Conservation (phyloP, 768 basidiomycete genomes). For the Piloderma croceum region DNA sequence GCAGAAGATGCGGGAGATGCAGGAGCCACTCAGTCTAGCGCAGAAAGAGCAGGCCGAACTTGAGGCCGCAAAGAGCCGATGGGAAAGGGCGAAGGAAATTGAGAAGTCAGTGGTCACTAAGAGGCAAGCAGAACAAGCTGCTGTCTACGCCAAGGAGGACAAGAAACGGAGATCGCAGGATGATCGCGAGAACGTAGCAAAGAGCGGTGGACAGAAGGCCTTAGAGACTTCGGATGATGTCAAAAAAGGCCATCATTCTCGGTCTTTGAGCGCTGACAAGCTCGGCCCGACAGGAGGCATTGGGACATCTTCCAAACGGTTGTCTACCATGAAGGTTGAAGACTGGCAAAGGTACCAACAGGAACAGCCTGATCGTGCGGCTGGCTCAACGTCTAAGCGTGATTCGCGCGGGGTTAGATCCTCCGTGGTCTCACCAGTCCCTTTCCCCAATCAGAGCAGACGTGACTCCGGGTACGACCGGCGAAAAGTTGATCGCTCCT, state of each 20-base stretch:
- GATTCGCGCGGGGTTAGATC: conserved; percentile 17
- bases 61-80: conserved; percentile 68
- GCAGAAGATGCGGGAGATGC: conserved; percentile 75
- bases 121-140: conserved; percentile 67
- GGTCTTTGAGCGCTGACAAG: conserved; percentile 58
- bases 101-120: conserved; percentile 73
- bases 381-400: conserved; percentile 11
- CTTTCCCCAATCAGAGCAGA: conserved; percentile 21
- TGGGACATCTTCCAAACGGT: conserved; percentile 50
- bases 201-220: conserved; percentile 28
- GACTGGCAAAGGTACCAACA: conserved; percentile 79
- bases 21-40: conserved; percentile 77
- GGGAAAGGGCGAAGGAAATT: conserved; percentile 70
- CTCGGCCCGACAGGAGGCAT: conserved; percentile 38
- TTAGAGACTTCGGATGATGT: conserved; percentile 26
- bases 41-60: conserved; percentile 74
- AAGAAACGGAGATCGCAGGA: conserved; percentile 44
- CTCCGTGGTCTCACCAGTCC: conserved; percentile 24
- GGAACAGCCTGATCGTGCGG: conserved; percentile 23
- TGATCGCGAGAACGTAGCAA: conserved; percentile 29
- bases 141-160: conserved; percentile 44
- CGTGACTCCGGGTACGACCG: background rate
- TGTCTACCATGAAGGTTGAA: conserved; percentile 77
- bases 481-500: background rate
- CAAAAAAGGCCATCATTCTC: conserved; percentile 41